These are phyloP conservation scores for Mycena capillaripes DNA, from an alignment of 768 basidiomycete species.

Conservation along the genomic window DNA sequence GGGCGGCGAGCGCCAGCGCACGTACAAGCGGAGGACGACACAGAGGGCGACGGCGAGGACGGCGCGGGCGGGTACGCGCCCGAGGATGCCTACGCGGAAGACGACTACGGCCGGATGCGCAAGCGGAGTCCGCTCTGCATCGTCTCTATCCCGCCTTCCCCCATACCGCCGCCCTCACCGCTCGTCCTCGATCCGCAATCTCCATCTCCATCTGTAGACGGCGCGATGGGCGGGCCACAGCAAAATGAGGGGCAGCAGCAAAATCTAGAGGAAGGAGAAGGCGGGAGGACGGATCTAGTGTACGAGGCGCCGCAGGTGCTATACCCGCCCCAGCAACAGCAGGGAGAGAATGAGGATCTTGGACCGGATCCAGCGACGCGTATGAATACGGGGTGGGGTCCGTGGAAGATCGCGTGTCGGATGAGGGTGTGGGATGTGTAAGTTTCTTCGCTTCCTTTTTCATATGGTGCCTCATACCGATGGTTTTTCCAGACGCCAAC, in stretches of 20 bases:
- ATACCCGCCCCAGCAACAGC: constrained; percentile 1
- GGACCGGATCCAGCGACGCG: constrained; percentile 28
- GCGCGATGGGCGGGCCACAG: not conserved
- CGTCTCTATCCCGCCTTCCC: not conserved
- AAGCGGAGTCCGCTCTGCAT: constrained; percentile 23
- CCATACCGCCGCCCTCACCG: not conserved
- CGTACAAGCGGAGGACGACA: not conserved
- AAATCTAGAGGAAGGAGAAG: not conserved
- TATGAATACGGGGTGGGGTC: constrained; percentile 29
- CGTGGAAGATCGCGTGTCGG: constrained; percentile 39
- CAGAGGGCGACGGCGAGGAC: not conserved
- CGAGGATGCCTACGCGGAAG: constrained; percentile 8
- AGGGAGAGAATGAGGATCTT: constrained; percentile 3
- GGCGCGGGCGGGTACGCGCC: not conserved
- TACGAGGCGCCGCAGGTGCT: constrained; percentile 22
- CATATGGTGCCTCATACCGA: not conserved
- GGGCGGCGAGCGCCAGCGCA: not conserved
- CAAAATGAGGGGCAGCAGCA: not conserved
- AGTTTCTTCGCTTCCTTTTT: constrained; percentile 7
- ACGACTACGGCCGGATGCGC: constrained; percentile 11
- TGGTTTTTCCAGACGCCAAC: constrained; percentile 8
- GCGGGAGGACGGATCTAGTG: constrained; percentile 6
- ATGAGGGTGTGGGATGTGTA: constrained; percentile 36
- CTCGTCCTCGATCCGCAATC: not conserved
- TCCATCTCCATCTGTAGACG: not conserved